These are phyloP conservation scores for Curvularia sp. DNA, from an alignment of 2,329 filamentous ascomycete genomes.

Conservation along the genomic window DNA sequence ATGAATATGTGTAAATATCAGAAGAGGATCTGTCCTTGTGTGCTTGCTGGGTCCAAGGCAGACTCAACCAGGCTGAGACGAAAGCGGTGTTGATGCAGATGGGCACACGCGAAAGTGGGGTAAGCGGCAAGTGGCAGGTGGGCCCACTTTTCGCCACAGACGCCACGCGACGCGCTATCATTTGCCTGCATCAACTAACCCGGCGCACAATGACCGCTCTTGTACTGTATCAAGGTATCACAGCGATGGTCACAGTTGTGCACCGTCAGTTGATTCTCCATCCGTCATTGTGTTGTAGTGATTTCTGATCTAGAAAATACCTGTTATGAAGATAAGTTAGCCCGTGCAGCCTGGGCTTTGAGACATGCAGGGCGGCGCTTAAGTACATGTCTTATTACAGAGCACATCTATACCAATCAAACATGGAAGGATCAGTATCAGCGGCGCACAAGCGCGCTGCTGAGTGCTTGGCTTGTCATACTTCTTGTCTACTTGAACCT, in stretches of 20 bases:
- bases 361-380: background rate
- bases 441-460: background rate
- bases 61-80: conserved; percentile 3
- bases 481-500: background rate
- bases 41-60: background rate
- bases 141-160: background rate
- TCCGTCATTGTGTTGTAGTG: background rate
- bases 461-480: background rate
- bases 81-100: background rate
- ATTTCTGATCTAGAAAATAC: background rate
- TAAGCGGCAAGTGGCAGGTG: background rate
- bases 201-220: background rate
- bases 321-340: too few species aligned
- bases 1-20: background rate
- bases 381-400: background rate
- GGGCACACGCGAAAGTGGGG: conserved; percentile 10
- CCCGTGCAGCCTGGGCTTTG: background rate
- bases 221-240: background rate
- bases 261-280: too few species aligned
- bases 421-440: background rate
- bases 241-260: background rate
- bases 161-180: background rate
- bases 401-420: background rate
- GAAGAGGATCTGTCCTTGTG: background rate
- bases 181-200: background rate